These are phyloP conservation scores for Eucalyptus tenuipes DNA, from an alignment of 345 rosid genomes.

Conservation along the genomic window DNA sequence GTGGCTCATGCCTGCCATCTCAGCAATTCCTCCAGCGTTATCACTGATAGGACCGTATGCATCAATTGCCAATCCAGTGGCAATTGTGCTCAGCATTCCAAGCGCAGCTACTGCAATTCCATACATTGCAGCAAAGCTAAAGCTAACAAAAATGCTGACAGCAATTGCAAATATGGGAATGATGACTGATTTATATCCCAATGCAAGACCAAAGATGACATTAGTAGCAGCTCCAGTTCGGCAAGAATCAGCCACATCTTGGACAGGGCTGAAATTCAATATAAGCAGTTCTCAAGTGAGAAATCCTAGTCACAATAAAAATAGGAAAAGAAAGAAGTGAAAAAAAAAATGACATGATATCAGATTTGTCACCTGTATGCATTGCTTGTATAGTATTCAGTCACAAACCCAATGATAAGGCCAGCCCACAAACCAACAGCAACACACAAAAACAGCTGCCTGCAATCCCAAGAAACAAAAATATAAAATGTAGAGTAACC, in stretches of 20 bases:
- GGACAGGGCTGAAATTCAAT: slow-evolving; percentile 71
- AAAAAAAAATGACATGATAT: neutral
- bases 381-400: slow-evolving; percentile 66
- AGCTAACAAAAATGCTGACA: slow-evolving; percentile 56
- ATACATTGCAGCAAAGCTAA: slow-evolving; percentile 73
- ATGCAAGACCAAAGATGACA: slow-evolving; percentile 67
- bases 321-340: neutral
- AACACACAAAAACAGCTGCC: slow-evolving; percentile 69
- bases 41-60: slow-evolving; percentile 87
- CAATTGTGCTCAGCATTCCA: slow-evolving; percentile 83
- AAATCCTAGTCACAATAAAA: neutral
- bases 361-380: slow-evolving; percentile 41
- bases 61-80: slow-evolving; percentile 76
- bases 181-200: slow-evolving; percentile 70
- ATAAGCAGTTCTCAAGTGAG: neutral
- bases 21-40: slow-evolving; percentile 81
- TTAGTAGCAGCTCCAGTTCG: slow-evolving; percentile 85
- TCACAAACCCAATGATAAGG: slow-evolving; percentile 66
- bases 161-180: slow-evolving; percentile 75
- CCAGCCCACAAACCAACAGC: slow-evolving; percentile 83
- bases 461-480: slow-evolving; percentile 10
- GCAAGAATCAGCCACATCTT: slow-evolving; percentile 97
- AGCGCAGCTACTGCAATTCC: slow-evolving; percentile 76
- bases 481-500: neutral
- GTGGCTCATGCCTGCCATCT: slow-evolving; percentile 91